Base-by-base conservation (phyloP, 306 rosid species). In the Canavalia gladiata region DNA sequence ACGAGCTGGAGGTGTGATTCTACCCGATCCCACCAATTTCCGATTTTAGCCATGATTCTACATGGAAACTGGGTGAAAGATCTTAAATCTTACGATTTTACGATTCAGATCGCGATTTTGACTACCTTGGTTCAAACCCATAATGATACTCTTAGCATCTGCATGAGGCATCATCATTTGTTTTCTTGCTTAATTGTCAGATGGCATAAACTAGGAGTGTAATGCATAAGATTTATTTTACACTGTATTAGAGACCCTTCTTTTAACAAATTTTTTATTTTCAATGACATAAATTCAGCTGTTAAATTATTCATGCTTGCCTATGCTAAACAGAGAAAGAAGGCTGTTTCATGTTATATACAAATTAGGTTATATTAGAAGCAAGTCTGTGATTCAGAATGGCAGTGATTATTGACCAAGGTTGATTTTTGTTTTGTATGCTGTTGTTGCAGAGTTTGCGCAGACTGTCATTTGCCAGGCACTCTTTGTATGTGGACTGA, bases 401-500 rank as follows among this genome's bases (percentile, higher is more conserved):
- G 66, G 49, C 67, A 7, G 30, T 78, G 63, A 69, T 66, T 63
- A 4, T 25, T 76, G 74, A 75, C 82, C 75, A 47, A 54, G 60
- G 33, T 64, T 81, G 46, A 50, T 13, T 76, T 49, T 76, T 75
- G 50, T 52, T 47, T 7, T 72, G 58, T 72, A 29, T 54, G 56
- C 47, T 80, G 72, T 79, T 60, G 46, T 63, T 87, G 84, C 93
- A 95, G 98, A 60, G 94, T 93, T 57, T 95, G 99, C 58, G 97
- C 99, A 29, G 99, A 95, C 85, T 95, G 99, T 90, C 99, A 91
- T 88, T 89, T 93, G 87, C 99, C 98, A 25, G 98, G 99, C 73
- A 95, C 99, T 31, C 96, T 95, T 34, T 95, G 98, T 83, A 92
- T 95, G 97, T 95, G 98, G 99, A 95, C 98, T 31, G 98, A 95